Evolutionary conservation across 768 basidiomycete genomes (phyloP), one percentile per base, ranked within the genome.

Genomic region (Mycena maculata): DNA sequence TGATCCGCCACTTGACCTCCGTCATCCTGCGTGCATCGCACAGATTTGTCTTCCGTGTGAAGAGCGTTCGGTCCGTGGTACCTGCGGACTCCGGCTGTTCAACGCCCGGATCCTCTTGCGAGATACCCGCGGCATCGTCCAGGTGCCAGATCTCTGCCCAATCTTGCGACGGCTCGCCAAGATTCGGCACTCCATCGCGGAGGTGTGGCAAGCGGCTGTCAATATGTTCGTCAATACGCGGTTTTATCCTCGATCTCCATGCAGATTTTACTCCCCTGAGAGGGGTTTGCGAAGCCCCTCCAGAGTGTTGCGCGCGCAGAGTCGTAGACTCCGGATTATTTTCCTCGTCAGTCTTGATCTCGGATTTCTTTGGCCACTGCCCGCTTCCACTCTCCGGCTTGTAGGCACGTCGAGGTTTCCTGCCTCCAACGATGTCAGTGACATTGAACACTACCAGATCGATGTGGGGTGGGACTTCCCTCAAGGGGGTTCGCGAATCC

Each of bases 401-500:
- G 54, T 44, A 8, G 6, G 38, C 41, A 25, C 63, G 55, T 20
- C 31, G 44, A 3, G 63, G 55, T 44, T 41, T 56, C 18, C 63
- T 64, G 38, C n/a, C 0, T 0, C 63, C 63, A 13, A 22, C n/a
- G 25, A 23, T 57, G 63, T 64, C 54, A 64, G 63, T 42, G n/a
- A 64, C 27, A 11, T 57, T 64, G 39, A 57, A 8, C 6, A 55
- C 3, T 0, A 49, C 38, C 0, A 20, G 10, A 38, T 56, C 38
- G 27, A 64, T 30, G 7, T 64, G 63, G 20, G 63, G 63, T 16
- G 63, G 54, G 47, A 64, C 63, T 64, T 64, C 63, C 63, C 63
- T 64, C 63, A 47, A 57, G 63, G 63, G 63, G 63, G 38, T 22
- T 50, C 55, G 63, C 55, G 47, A 64, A 64, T 57, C 30, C 63